A percentile compares a stretch with the other conserved stretches of the same genome.
Evolutionary conservation across 2,329 filamentous ascomycete species (phyloP).

Genomic region (Hypoxylon sp.): DNA sequence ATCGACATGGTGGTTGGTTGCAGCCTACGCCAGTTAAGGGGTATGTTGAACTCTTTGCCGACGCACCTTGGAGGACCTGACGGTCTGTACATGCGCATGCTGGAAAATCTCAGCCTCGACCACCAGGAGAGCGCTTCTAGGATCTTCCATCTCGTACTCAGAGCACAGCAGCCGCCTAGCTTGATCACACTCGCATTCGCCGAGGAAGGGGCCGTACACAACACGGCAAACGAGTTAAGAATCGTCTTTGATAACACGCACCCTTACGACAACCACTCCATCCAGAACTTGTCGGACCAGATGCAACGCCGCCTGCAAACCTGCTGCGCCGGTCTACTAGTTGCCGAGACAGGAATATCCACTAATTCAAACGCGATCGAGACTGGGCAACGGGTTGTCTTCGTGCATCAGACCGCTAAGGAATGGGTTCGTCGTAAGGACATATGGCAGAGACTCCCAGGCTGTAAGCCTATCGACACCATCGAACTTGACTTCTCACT

Average conservation of each 20-base stretch:
- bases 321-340: constrained; percentile 52
- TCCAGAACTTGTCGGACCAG: constrained; percentile 48
- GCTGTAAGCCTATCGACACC: constrained; percentile 41
- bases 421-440: constrained; percentile 54
- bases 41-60: constrained; percentile 52
- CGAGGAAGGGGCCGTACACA: constrained; percentile 50
- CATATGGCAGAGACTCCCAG: constrained; percentile 51
- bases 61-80: constrained; percentile 52
- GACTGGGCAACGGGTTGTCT: constrained; percentile 51
- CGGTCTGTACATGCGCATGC: constrained; percentile 56
- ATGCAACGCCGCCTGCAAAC: constrained; percentile 49
- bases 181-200: constrained; percentile 53
- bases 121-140: constrained; percentile 51
- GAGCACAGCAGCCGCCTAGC: constrained; percentile 53
- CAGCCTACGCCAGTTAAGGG: constrained; percentile 50
- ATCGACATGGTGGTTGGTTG: constrained; percentile 54
- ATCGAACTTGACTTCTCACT: constrained; percentile 51
- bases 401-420: constrained; percentile 55
- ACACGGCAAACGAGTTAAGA: constrained; percentile 47
- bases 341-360: constrained; percentile 47
- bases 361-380: constrained; percentile 44
- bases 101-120: constrained; percentile 50
- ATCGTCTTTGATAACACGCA: constrained; percentile 44
- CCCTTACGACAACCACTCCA: constrained; percentile 41
- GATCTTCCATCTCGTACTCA: constrained; percentile 53